Evolutionary conservation across 148 eudicot species (phyloP), one percentile per base, ranked within the genome.

Genomic region (Mesembryanthemum crystallinum): DNA sequence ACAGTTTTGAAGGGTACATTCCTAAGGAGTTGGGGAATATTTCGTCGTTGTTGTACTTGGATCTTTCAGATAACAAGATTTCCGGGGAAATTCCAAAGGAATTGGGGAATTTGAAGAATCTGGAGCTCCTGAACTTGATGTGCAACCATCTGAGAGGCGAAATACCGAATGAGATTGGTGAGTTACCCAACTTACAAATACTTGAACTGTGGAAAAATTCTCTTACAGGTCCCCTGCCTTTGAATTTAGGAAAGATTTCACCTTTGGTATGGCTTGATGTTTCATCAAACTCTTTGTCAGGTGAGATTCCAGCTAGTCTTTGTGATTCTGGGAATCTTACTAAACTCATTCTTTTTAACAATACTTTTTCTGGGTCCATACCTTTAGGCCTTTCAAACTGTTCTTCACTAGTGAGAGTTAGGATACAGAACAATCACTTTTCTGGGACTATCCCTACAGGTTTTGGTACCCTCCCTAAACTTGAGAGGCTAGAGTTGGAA

Each of bases 321-420:
- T 94, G 98, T 71, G 59, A 71, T 67, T 78, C 73, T 71, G 91
- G 91, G 21, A 88, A 90, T 69, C 92, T 95, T 64, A 89, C 91
- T 11, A 95, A 92, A 76, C 91, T 95, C 73, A 90, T 92, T 60
- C 86, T 92, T 1, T 92, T 92, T 74, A 92, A 92, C 80, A 95
- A 95, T 57, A 78, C 83, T 0, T 89, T 95, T 29, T 86, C 94
- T 0, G 96, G 98, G 76, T 67, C 89, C 0, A 85, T 95, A 59
- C 97, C 97, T 0, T 30, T 69, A 39, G 83, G 88, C 29, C 78
- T 95, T 21, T 83, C 97, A 1, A 78, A 82, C 6, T 95, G 98
- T 73, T 62, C 9, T 14, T 92, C 98, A 0, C 75, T 94, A 3
- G 85, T 92, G 61, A 86, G 97, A 47, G 93, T 94, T 69, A 82